A percentile compares a stretch with the other conserved stretches of the same genome.
These are phyloP conservation scores for Eimeria brunetti DNA, from an alignment of 169 alveolate species.

Conservation along the genomic window DNA sequence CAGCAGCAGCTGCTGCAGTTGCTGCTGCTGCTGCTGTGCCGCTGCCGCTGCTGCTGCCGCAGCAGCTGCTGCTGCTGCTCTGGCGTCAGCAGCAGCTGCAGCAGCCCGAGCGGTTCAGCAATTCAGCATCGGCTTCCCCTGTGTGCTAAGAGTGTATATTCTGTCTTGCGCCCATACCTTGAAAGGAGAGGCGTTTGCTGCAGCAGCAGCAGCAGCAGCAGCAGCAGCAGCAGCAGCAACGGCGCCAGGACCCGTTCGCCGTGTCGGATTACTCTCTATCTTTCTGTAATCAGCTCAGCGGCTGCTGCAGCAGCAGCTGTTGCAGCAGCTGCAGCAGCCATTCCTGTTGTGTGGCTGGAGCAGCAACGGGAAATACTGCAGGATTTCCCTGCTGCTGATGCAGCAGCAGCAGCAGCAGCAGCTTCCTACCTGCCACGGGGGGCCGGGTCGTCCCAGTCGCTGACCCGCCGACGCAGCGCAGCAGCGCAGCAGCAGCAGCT, in stretches of 20 bases:
- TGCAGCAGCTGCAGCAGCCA: slow-evolving; percentile 41
- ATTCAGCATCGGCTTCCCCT: slow-evolving; percentile 16
- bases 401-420: slow-evolving; percentile 34
- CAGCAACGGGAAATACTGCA: slow-evolving; percentile 50
- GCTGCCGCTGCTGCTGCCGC: slow-evolving; percentile 14
- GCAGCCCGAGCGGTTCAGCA: slow-evolving; percentile 38
- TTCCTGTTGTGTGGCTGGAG: slow-evolving; percentile 10
- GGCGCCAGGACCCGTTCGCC: slow-evolving; percentile 49
- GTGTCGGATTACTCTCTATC: slow-evolving; percentile 64
- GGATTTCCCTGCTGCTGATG: slow-evolving; percentile 37
- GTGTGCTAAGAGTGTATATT: slow-evolving; percentile 20
- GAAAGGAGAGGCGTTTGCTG: background rate
- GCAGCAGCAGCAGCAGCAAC: slow-evolving; percentile 51
- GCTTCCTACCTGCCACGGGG: slow-evolving; percentile 49
- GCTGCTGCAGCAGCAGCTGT: slow-evolving; percentile 34
- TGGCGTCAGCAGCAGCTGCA: slow-evolving; percentile 55
- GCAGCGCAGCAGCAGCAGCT: slow-evolving; percentile 29
- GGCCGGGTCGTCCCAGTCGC: slow-evolving; percentile 45
- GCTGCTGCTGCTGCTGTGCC: slow-evolving; percentile 31
- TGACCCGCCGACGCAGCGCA: background rate
- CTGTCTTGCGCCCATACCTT: slow-evolving; percentile 14
- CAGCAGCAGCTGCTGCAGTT: background rate
- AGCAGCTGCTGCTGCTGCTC: slow-evolving; percentile 41
- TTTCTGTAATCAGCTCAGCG: background rate
- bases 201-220: slow-evolving; percentile 60